A percentile compares a stretch with the other conserved stretches of the same genome.
Evolutionary conservation across 176 grass and related monocot genomes (phyloP).

Genomic region (Musa itinerans): DNA sequence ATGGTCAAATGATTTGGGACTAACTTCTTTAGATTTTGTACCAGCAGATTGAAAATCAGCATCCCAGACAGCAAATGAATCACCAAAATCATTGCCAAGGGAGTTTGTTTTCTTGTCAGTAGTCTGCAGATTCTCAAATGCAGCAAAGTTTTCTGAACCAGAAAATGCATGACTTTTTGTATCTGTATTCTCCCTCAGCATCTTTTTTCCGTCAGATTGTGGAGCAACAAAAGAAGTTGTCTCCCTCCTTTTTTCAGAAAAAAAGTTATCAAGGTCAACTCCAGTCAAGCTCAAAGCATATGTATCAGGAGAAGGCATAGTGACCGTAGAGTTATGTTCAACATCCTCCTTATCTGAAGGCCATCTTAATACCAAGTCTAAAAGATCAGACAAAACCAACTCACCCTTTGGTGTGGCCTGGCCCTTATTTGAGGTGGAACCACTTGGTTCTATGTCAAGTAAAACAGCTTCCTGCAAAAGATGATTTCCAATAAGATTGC

Average conservation of each 20-base stretch:
- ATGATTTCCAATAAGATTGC: not conserved
- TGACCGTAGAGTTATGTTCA: slow-evolving; percentile 18
- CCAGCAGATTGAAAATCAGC: slow-evolving; percentile 55
- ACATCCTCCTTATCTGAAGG: slow-evolving; percentile 33
- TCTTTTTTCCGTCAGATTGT: not conserved
- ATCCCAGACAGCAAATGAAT: slow-evolving; percentile 67
- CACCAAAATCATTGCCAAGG: slow-evolving; percentile 29
- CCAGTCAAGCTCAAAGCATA: slow-evolving; percentile 37
- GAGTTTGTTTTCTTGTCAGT: slow-evolving; percentile 20
- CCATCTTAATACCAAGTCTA: slow-evolving; percentile 60
- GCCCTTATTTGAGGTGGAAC: slow-evolving; percentile 38
- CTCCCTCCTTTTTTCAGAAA: slow-evolving; percentile 46
- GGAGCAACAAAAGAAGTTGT: slow-evolving; percentile 15
- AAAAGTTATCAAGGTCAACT: slow-evolving; percentile 52
- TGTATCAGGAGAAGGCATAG: slow-evolving; percentile 27
- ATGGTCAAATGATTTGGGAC: slow-evolving; percentile 35
- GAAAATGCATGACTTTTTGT: slow-evolving; percentile 5
- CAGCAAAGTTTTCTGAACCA: slow-evolving; percentile 13
- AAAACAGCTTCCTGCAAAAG: slow-evolving; percentile 51
- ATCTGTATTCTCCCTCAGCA: slow-evolving; percentile 1
- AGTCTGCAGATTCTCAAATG: slow-evolving; percentile 9
- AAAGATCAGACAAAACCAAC: slow-evolving; percentile 63
- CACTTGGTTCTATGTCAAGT: slow-evolving; percentile 42
- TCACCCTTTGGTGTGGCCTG: slow-evolving; percentile 42
- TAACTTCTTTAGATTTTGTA: slow-evolving; percentile 13